These are phyloP conservation scores for Eurotiales sp. DNA, from an alignment of 2,329 filamentous ascomycete species.

Conservation along the genomic window DNA sequence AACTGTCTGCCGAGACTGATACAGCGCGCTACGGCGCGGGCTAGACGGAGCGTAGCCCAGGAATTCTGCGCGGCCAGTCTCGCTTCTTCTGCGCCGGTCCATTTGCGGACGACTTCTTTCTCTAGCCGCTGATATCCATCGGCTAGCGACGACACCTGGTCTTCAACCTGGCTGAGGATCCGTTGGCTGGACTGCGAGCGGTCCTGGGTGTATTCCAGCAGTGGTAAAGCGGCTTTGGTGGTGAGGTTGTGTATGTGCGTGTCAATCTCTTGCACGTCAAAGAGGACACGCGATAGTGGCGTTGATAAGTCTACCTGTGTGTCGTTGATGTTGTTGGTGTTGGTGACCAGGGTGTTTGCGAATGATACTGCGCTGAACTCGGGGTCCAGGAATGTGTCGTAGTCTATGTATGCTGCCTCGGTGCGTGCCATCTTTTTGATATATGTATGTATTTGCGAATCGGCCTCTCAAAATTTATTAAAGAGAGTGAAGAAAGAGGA, in stretches of 20 bases:
- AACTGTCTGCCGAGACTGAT: slow-evolving; percentile 80
- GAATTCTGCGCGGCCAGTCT: slow-evolving; percentile 71
- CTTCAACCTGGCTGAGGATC: slow-evolving; percentile 72
- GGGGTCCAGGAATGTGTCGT: slow-evolving; percentile 82
- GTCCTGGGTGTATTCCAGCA: slow-evolving; percentile 72
- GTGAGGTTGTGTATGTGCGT: slow-evolving; percentile 90
- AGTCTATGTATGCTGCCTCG: slow-evolving; percentile 83
- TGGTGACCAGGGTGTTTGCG: slow-evolving; percentile 81
- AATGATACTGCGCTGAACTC: slow-evolving; percentile 77
- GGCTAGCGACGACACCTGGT: slow-evolving; percentile 74
- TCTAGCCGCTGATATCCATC: slow-evolving; percentile 82
- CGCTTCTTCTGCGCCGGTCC: slow-evolving; percentile 81
- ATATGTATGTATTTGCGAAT: no score
- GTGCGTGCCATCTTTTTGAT: slow-evolving; percentile 33
- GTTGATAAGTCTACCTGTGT: slow-evolving; percentile 89
- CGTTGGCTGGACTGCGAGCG: slow-evolving; percentile 69
- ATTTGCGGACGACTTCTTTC: slow-evolving; percentile 78
- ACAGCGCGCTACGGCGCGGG: slow-evolving; percentile 71
- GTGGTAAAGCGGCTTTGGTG: slow-evolving; percentile 74
- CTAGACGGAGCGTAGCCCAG: slow-evolving; percentile 74
- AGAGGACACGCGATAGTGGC: slow-evolving; percentile 86
- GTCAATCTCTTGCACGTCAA: slow-evolving; percentile 95
- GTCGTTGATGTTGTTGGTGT: slow-evolving; percentile 89
- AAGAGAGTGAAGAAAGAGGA: no score
- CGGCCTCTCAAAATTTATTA: no score